phyloP scores from a whole-genome alignment of 2,329 filamentous ascomycete species.

The Botryotinia calthae region DNA sequence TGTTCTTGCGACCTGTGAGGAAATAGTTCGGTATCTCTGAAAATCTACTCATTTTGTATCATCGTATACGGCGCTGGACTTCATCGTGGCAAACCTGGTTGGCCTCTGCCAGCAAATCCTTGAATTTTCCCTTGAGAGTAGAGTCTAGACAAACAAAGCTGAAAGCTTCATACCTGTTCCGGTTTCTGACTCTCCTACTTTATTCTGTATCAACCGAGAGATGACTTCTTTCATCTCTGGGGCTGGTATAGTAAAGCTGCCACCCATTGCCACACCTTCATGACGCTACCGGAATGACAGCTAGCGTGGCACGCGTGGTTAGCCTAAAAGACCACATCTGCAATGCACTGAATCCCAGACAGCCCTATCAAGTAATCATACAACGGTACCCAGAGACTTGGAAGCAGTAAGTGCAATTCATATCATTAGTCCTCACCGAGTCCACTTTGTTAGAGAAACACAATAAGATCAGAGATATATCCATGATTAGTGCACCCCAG shows the following conservation, averaged over 20 bases:
- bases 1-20: background rate
- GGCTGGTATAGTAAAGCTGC: too few species aligned
- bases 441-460: rapidly evolving
- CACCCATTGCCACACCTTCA: background rate
- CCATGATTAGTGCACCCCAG: rapidly evolving
- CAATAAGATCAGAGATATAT: background rate
- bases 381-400: background rate
- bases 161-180: background rate
- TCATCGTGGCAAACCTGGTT: background rate
- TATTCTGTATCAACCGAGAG: background rate
- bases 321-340: background rate
- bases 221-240: too few species aligned
- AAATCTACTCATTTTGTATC: background rate
- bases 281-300: background rate
- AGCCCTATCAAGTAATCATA: background rate
- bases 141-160: background rate
- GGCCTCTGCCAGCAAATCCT: background rate
- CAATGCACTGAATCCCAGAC: background rate
- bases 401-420: background rate
- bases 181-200: background rate
- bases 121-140: background rate
- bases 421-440: background rate
- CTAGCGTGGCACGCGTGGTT: too few species aligned
- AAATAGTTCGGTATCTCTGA: background rate
- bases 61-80: background rate